These are phyloP conservation scores for Ensete ventricosum DNA, from an alignment of 176 grass and related monocot species.

Conservation along the genomic window DNA sequence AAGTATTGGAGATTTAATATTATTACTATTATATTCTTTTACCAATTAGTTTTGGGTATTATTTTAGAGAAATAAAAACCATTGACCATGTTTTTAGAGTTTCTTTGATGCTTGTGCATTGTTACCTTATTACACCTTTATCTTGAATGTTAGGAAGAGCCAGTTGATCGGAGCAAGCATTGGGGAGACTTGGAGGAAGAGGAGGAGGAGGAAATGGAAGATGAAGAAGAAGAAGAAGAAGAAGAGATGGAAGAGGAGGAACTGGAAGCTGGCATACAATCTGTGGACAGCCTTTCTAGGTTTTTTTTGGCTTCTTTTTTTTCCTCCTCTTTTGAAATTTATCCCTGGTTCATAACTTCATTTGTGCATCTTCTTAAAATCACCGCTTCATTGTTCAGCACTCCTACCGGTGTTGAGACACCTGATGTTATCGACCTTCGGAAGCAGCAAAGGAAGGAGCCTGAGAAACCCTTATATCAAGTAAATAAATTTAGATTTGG, in stretches of 20 bases:
- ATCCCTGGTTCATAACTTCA: background rate
- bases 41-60: no score
- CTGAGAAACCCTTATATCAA: conserved; percentile 74
- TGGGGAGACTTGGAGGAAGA: conserved; percentile 96
- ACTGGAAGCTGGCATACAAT: conserved; percentile 75
- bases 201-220: conserved; percentile 22
- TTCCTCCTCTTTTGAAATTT: background rate
- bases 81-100: no score
- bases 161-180: conserved; percentile 81
- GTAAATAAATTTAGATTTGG: conserved; percentile 24
- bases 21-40: no score
- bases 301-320: conserved; percentile 8
- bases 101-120: no score
- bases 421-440: conserved; percentile 93
- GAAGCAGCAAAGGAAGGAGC: conserved; percentile 88
- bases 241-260: conserved; percentile 63
- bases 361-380: no score
- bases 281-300: conserved; percentile 86
- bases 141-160: conserved; percentile 50
- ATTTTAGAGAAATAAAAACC: no score
- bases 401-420: conserved; percentile 94
- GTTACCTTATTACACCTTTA: no score
- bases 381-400: conserved; percentile 34
- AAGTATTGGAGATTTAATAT: no score
- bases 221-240: conserved; percentile 39